Base-by-base conservation (phyloP, 768 basidiomycete genomes). In the Lentinula edodes region DNA sequence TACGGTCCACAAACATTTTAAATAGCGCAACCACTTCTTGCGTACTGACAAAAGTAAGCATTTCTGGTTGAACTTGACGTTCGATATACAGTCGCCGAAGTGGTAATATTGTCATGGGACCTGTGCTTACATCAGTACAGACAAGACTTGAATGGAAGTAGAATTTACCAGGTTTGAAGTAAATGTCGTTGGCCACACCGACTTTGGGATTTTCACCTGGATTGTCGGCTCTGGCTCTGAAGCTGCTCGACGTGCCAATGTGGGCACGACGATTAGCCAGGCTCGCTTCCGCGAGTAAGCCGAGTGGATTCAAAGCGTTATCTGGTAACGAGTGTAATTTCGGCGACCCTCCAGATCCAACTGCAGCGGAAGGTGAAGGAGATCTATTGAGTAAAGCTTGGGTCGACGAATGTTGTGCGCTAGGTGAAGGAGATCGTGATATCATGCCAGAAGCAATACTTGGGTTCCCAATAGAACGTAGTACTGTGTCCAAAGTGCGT, bases 21-120 rank as follows among this genome's bases (percentile, higher is more conserved):
- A 98, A 98, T 60, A 98, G 76, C 4, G 87, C 89, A 18, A 94
- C 86, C 43, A 98, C 95, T 69, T 98, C 93, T 28, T 96, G 92
- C 0, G 90, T 90, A 60, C 79, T 78, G 2, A 93, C 89, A 65
- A 96, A 95, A 65, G 80, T 92, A 43, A 98, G 78, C 86, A 97
- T 95, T 68, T 97, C 95, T 0, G 95, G 95, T 67, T 95, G 93
- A 35, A 95, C 76, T 71, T 95, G 90, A 23, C 91, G 84, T 73
- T 95, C 91, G 57, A 95, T 95, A 71, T 86, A 91, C 62, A 94
- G 72, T 56, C 91, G 79, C 35, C 91, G 84, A 46, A 95, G 80
- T 0, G 93, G 93, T 46, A 95, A 71, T 50, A 93, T 91, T 5
- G 90, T 91, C 85, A 95, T 93, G 0, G 93, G 93, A 28, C 92